phyloP scores from a whole-genome alignment of 345 rosid genomes.

The Stellera chamaejasme region DNA sequence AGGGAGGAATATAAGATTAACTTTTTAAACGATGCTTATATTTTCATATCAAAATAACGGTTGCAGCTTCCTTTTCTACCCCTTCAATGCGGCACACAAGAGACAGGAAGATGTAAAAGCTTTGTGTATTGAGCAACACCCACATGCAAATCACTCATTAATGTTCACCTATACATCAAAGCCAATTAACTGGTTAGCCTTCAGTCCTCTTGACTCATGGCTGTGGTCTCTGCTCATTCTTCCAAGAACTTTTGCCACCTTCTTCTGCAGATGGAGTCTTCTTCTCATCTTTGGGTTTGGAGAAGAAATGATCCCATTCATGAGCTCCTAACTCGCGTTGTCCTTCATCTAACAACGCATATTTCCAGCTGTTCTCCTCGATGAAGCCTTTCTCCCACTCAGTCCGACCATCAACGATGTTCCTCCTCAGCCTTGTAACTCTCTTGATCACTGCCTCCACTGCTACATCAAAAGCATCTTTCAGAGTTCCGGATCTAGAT shows the following conservation, averaged over 20 bases:
- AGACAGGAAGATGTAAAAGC: no score
- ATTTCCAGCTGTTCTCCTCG: conserved; percentile 94
- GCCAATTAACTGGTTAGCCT: no score
- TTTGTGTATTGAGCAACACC: no score
- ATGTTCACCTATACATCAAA: no score
- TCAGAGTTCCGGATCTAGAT: conserved; percentile 47
- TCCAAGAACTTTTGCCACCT: conserved; percentile 83
- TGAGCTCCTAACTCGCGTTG: conserved; percentile 69
- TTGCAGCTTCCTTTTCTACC: no score
- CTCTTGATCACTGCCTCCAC: conserved; percentile 70
- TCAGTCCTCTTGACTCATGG: conserved; percentile 10
- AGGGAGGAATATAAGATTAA: no score
- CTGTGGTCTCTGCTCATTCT: conserved; percentile 68
- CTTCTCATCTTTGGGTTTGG: conserved; percentile 67
- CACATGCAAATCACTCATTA: no score
- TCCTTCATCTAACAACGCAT: conserved; percentile 73
- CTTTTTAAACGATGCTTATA: no score
- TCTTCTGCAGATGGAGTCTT: conserved; percentile 53
- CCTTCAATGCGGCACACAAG: no score
- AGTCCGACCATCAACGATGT: conserved; percentile 56
- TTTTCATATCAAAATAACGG: no score
- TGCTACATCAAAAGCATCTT: conserved; percentile 80
- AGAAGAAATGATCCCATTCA: conserved; percentile 94
- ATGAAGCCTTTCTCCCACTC: conserved; percentile 63
- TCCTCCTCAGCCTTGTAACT: conserved; percentile 76